phyloP scores from a whole-genome alignment of 1,284 basidiomycete genomes.

The Tylopilus sp. region DNA sequence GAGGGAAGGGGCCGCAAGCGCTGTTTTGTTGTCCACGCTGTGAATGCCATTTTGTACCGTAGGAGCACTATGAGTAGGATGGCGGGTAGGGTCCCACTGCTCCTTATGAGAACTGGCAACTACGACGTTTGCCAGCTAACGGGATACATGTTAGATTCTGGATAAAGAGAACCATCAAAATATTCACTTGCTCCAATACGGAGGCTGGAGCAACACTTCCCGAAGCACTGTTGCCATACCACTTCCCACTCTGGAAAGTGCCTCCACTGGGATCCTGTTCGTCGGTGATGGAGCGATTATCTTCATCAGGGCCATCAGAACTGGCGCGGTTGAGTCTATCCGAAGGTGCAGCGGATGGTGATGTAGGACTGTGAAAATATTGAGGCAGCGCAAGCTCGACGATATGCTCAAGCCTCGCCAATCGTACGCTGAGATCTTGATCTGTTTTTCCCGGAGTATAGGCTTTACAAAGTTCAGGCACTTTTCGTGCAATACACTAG shows the following conservation, averaged over 20 bases:
- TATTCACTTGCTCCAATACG: conserved; percentile 68
- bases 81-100: conserved; percentile 26
- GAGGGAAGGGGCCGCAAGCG: conserved; percentile 29
- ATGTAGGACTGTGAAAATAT: conserved; percentile 45
- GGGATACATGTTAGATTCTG: conserved; percentile 11
- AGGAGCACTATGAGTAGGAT: conserved; percentile 7
- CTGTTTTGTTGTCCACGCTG: conserved; percentile 24
- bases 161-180: conserved; percentile 10
- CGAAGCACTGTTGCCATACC: conserved; percentile 78
- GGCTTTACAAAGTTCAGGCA: conserved; percentile 77
- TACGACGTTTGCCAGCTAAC: conserved; percentile 58
- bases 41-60: conserved; percentile 26
- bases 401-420: conserved; percentile 71
- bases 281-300: conserved; percentile 60
- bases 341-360: conserved; percentile 34
- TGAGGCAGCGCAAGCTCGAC: conserved; percentile 73
- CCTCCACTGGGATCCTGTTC: conserved; percentile 70
- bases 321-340: conserved; percentile 40
- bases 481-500: conserved; percentile 75
- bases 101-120: conserved; percentile 36
- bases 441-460: conserved; percentile 81
- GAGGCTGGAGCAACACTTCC: conserved; percentile 71
- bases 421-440: conserved; percentile 67
- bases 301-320: conserved; percentile 52
- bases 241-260: conserved; percentile 75